Evolutionary conservation across 2,329 filamentous ascomycete species (phyloP).

Genomic region (Colletotrichum phormii): DNA sequence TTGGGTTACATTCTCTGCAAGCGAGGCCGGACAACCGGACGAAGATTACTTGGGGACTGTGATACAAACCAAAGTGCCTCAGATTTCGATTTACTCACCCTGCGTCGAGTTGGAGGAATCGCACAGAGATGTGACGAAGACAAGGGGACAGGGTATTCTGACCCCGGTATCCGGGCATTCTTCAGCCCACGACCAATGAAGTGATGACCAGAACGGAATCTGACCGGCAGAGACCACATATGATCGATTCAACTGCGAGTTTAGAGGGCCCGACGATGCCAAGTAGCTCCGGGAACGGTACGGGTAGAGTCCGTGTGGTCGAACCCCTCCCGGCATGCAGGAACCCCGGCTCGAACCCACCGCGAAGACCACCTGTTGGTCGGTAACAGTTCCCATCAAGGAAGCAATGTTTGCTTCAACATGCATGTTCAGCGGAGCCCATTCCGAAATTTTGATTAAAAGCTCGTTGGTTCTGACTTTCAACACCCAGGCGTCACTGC

Average conservation of each 20-base stretch:
- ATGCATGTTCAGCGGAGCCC: not conserved
- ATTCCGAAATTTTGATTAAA: not conserved
- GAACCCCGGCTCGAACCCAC: constrained; percentile 9
- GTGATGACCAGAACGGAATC: no score
- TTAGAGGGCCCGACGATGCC: no score
- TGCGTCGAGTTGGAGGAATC: not conserved
- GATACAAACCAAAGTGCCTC: not conserved
- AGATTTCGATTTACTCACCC: not conserved
- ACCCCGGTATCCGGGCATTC: no score
- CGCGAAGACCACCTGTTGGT: not conserved
- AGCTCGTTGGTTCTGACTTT: not conserved
- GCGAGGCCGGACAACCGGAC: not conserved
- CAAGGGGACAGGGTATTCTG: not conserved
- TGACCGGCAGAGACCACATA: no score
- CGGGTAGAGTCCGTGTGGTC: no score
- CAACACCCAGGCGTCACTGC: not conserved
- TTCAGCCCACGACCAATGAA: no score
- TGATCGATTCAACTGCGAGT: no score
- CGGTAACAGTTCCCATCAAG: not conserved
- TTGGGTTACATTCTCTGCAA: not conserved
- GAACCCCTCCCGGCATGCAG: no score
- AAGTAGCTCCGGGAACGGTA: no score
- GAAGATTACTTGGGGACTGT: not conserved
- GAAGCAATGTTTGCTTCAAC: not conserved
- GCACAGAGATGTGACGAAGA: not conserved